Evolutionary conservation across 2,329 filamentous ascomycete species (phyloP).

Genomic region (Trichoderma sp.): DNA sequence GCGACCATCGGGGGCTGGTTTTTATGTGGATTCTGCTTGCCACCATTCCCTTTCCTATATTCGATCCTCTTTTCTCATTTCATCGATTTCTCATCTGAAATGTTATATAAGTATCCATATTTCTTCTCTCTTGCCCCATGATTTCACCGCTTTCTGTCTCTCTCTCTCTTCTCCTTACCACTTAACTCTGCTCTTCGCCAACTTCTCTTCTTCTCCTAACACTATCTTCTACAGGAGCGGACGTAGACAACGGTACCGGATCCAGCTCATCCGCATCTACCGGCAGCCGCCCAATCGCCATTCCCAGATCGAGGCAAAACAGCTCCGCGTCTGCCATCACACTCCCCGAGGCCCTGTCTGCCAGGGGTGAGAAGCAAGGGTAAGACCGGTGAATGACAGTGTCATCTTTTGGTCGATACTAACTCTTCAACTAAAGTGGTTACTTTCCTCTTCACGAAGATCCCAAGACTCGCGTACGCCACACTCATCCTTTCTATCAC

Average conservation of each 20-base stretch:
- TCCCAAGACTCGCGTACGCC: constrained; percentile 44
- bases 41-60: constrained; percentile 13
- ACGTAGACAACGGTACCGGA: neutral
- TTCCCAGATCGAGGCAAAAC: constrained; percentile 44
- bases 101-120: neutral
- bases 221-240: neutral
- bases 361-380: constrained; percentile 58
- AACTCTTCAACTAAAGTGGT: constrained; percentile 41
- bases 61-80: neutral
- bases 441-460: constrained; percentile 63
- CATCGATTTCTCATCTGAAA: neutral
- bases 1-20: neutral
- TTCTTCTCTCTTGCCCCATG: neutral
- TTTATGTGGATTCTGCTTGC: constrained; percentile 13
- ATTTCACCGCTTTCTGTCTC: constrained; percentile 11
- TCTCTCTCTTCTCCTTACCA: constrained; percentile 15
- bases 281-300: constrained; percentile 51
- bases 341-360: constrained; percentile 52
- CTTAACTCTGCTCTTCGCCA: constrained; percentile 10
- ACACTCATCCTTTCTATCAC: constrained; percentile 51
- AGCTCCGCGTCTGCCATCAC: constrained; percentile 42
- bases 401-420: neutral
- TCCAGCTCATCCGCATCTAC: constrained; percentile 19
- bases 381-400: constrained; percentile 35
- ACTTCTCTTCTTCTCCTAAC: constrained; percentile 19